Evolutionary conservation across 495 filamentous ascomycete genomes (phyloP).

Genomic region (Penicillium robsamsonii): DNA sequence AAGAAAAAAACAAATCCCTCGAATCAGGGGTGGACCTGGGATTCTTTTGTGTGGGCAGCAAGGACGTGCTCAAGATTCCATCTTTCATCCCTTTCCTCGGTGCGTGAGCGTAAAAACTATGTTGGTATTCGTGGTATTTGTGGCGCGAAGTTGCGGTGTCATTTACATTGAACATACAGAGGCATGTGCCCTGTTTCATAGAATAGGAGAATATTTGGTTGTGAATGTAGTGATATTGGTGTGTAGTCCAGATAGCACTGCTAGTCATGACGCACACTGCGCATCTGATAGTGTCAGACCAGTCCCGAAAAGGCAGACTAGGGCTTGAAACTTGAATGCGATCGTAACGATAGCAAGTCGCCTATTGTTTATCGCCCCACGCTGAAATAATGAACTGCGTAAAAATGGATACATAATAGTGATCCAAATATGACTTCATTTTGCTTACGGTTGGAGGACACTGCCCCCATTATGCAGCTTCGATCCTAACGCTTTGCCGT

Average conservation of each 20-base stretch:
- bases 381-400: constrained; percentile 1
- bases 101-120: constrained; percentile 26
- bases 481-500: constrained; percentile 1
- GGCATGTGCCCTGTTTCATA: not conserved
- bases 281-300: not conserved
- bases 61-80: constrained; percentile 19
- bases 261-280: constrained; percentile 7
- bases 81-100: constrained; percentile 27
- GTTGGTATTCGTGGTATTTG: constrained; percentile 10
- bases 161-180: not conserved
- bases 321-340: constrained; percentile 7
- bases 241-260: not conserved
- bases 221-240: not conserved
- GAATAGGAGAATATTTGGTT: not conserved
- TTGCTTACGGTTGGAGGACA: constrained; percentile 1
- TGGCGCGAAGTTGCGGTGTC: constrained; percentile 1
- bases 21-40: constrained; percentile 23
- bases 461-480: constrained; percentile 9
- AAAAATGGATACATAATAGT: constrained; percentile 2
- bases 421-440: constrained; percentile 4
- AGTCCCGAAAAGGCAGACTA: constrained; percentile 7
- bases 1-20: constrained; percentile 15
- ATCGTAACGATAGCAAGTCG: constrained; percentile 7
- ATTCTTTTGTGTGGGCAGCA: constrained; percentile 23
- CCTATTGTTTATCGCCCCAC: constrained; percentile 9